Conservation (phyloP, 2,329 filamentous ascomycete genomes). For the Botrytis fragariae region DNA sequence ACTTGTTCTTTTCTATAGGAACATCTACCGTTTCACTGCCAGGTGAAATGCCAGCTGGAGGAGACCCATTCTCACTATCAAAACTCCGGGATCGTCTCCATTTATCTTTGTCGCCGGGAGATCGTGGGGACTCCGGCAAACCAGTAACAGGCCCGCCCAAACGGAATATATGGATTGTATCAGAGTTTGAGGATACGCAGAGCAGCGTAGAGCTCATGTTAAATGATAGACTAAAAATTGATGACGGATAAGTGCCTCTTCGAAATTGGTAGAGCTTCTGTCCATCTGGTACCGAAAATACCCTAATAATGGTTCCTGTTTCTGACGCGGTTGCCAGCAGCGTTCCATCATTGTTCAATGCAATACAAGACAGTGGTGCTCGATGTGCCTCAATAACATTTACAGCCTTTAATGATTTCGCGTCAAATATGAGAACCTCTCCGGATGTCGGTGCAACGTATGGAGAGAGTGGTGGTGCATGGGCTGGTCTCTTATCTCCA, state of each 20-base stretch:
- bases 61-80: constrained; percentile 56
- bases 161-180: constrained; percentile 96
- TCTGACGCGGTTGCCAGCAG: constrained; percentile 92
- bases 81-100: constrained; percentile 45
- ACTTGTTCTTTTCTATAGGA: constrained; percentile 43
- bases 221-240: constrained; percentile 98
- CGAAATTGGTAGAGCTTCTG: constrained; percentile 96
- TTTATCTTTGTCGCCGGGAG: constrained; percentile 31
- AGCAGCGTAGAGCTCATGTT: constrained; percentile 90
- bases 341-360: constrained; percentile 88
- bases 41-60: constrained; percentile 36
- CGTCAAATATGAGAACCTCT: constrained; percentile 90
- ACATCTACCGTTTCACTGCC: constrained; percentile 34
- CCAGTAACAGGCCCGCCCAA: constrained; percentile 52
- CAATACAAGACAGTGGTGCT: constrained; percentile 84
- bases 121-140: constrained; percentile 38
- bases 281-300: constrained; percentile 87
- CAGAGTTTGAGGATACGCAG: constrained; percentile 92
- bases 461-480: constrained; percentile 77
- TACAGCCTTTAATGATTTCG: constrained; percentile 82
- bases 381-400: constrained; percentile 96
- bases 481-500: constrained; percentile 61
- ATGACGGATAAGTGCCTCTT: constrained; percentile 89
- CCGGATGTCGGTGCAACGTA: constrained; percentile 83
- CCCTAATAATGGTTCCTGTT: constrained; percentile 94